Evolutionary conservation across 257 asterid species (phyloP).

Genomic region (Verbena officinalis): DNA sequence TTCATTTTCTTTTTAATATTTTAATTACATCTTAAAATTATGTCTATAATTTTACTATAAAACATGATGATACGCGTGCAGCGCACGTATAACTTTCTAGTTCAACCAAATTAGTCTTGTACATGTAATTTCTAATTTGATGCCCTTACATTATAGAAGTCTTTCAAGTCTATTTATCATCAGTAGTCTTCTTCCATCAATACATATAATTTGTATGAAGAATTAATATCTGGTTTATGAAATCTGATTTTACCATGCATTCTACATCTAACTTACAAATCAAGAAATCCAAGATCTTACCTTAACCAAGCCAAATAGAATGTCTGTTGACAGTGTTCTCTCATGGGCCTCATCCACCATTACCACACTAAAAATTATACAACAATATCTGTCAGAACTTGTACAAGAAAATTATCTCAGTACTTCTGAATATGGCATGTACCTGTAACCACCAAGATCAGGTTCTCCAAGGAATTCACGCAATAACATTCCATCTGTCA

Average conservation of each 20-base stretch:
- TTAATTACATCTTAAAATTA: too few species aligned
- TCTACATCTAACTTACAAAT: conserved; percentile 24
- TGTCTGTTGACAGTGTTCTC: conserved; percentile 87
- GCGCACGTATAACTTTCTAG: too few species aligned
- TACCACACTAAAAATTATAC: conserved; percentile 62
- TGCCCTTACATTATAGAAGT: neutral
- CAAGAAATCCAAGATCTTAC: conserved; percentile 35
- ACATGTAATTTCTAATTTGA: conserved; percentile 7
- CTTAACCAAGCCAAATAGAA: conserved; percentile 92
- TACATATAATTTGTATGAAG: neutral
- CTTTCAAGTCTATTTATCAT: conserved; percentile 12
- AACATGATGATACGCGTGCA: too few species aligned
- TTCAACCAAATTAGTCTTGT: conserved; percentile 5
- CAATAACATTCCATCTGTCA: conserved; percentile 94
- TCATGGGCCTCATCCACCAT: conserved; percentile 99
- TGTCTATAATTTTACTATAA: too few species aligned
- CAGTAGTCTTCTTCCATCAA: neutral
- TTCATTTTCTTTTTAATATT: too few species aligned
- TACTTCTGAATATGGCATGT: conserved; percentile 22
- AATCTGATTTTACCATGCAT: neutral
- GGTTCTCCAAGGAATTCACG: conserved; percentile 96
- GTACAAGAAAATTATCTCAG: conserved; percentile 14
- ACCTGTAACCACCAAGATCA: conserved; percentile 91
- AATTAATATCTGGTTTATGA: conserved; percentile 7
- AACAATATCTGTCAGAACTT: conserved; percentile 21